These are phyloP conservation scores for Thraustochytrium sp. DNA, from an alignment of 352 stramenopile species.

Conservation along the genomic window DNA sequence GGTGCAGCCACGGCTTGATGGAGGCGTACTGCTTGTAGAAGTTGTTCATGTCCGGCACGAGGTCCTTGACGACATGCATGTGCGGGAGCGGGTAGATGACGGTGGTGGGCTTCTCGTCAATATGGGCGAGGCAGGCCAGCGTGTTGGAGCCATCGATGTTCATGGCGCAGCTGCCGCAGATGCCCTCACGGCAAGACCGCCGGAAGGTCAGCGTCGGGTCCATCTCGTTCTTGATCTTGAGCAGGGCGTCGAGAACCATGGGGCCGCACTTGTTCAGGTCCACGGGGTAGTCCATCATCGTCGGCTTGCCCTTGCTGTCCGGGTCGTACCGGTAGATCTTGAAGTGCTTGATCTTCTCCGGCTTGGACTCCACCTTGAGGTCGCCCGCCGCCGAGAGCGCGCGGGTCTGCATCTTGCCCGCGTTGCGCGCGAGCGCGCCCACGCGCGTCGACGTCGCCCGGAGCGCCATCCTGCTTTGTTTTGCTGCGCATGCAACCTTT, in stretches of 20 bases:
- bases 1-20: conserved; percentile 99
- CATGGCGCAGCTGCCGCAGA: conserved; percentile 99
- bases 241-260: conserved; percentile 98
- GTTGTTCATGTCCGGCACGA: conserved; percentile 98
- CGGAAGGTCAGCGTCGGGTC: conserved; percentile 97
- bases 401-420: background rate
- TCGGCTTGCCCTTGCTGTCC: conserved; percentile 82
- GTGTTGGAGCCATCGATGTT: conserved; percentile 99
- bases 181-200: conserved; percentile 92
- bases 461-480: background rate
- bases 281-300: conserved; percentile 91
- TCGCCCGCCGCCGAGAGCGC: background rate
- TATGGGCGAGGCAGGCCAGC: conserved; percentile 93
- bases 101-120: conserved; percentile 68
- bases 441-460: background rate
- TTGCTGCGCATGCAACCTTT: too few relatives aligned
- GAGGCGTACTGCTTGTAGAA: conserved; percentile 94
- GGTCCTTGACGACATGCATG: conserved; percentile 98
- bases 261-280: conserved; percentile 94
- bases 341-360: conserved; percentile 93
- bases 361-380: conserved; percentile 28
- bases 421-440: background rate
- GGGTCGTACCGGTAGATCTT: conserved; percentile 99
- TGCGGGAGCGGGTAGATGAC: conserved; percentile 97
- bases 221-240: conserved; percentile 99